phyloP scores from a whole-genome alignment of 441 rosid genomes.

The Gossypium laxum region DNA sequence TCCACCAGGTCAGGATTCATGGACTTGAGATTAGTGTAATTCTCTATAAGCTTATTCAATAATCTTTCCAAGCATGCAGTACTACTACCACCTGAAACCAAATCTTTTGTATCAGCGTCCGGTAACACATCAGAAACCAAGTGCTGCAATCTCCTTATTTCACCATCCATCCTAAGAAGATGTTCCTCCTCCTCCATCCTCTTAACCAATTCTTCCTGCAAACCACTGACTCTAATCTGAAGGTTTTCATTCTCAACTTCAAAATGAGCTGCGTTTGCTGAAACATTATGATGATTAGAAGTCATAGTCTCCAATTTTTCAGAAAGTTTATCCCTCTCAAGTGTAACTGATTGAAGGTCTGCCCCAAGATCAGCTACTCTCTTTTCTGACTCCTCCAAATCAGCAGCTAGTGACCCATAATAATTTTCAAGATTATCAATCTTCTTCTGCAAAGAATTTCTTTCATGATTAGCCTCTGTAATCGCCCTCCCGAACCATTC shows the following conservation, averaged over 20 bases:
- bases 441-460: conserved; percentile 55
- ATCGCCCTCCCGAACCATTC: conserved; percentile 79
- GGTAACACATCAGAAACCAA: conserved; percentile 52
- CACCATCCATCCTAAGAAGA: conserved; percentile 36
- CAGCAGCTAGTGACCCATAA: conserved; percentile 54
- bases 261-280: conserved; percentile 34
- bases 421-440: conserved; percentile 55
- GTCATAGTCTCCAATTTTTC: conserved; percentile 50
- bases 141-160: conserved; percentile 48
- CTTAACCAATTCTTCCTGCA: conserved; percentile 50
- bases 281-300: conserved; percentile 38
- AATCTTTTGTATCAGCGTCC: conserved; percentile 41
- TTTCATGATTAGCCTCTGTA: conserved; percentile 56
- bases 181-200: conserved; percentile 44
- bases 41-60: conserved; percentile 60
- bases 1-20: conserved; percentile 27
- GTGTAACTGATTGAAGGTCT: conserved; percentile 41
- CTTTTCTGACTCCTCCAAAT: conserved; percentile 54
- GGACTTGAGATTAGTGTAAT: conserved; percentile 27
- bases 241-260: conserved; percentile 53
- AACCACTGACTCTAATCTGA: conserved; percentile 39
- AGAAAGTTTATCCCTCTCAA: conserved; percentile 51
- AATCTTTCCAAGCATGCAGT: conserved; percentile 56
- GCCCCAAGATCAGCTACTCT: conserved; percentile 45
- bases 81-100: conserved; percentile 35